Conservation (phyloP, 371 early-diverging fungal species). For the Saksenaea vasiformis region DNA sequence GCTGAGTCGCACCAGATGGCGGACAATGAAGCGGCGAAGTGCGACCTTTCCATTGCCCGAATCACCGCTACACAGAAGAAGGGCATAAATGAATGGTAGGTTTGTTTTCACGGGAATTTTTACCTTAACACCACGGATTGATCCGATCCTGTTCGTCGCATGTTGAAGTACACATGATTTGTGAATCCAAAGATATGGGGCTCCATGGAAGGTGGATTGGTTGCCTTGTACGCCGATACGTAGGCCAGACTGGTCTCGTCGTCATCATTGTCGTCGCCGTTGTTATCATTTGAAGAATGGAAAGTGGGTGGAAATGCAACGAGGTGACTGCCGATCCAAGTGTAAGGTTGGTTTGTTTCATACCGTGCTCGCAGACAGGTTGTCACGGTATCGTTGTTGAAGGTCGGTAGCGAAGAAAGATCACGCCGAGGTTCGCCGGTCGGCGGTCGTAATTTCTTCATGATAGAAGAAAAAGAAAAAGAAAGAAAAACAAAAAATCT, state of each 20-base stretch:
- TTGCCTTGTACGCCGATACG: slow-evolving; percentile 43
- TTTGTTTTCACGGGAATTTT: slow-evolving; percentile 66
- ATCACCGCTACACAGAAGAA: slow-evolving; percentile 67
- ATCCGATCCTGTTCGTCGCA: slow-evolving; percentile 57
- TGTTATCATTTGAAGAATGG: slow-evolving; percentile 22
- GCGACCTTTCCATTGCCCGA: slow-evolving; percentile 86
- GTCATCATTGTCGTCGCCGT: slow-evolving; percentile 8
- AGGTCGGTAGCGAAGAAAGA: slow-evolving; percentile 29
- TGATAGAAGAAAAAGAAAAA: background rate
- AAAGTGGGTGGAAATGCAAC: slow-evolving; percentile 22
- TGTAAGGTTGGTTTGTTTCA: slow-evolving; percentile 57
- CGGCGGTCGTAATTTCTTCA: background rate
- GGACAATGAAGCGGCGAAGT: slow-evolving; percentile 59
- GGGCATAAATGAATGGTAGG: slow-evolving; percentile 46
- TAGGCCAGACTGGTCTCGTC: slow-evolving; percentile 51
- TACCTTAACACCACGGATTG: slow-evolving; percentile 36
- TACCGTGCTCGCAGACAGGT: slow-evolving; percentile 49
- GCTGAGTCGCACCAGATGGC: slow-evolving; percentile 69
- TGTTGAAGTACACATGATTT: slow-evolving; percentile 63
- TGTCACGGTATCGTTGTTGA: slow-evolving; percentile 47
- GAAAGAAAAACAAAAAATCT: background rate
- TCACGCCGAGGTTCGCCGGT: slow-evolving; percentile 20
- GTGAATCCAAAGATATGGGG: slow-evolving; percentile 85
- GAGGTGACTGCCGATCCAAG: slow-evolving; percentile 67
- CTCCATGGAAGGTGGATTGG: background rate